Conservation (phyloP, 306 rosid species). For the Erythrophleum fordii region DNA sequence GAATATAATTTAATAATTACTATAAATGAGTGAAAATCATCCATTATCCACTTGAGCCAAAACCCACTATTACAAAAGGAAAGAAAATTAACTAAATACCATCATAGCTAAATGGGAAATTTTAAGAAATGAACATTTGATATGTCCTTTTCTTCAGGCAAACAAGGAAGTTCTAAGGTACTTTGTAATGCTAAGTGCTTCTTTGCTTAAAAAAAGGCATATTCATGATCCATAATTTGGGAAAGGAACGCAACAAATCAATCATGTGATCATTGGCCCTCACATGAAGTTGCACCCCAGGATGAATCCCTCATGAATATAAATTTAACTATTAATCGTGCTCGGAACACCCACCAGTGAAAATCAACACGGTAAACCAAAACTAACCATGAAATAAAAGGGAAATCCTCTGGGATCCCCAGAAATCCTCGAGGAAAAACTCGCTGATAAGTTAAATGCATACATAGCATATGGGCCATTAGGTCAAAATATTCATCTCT, state of each 20-base stretch:
- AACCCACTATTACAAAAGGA: neutral
- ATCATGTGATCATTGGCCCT: neutral
- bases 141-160: neutral
- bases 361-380: conserved; percentile 13
- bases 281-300: conserved; percentile 34
- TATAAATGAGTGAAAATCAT: neutral
- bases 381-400: conserved; percentile 12
- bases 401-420: conserved; percentile 40
- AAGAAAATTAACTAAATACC: neutral
- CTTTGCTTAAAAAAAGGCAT: neutral
- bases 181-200: neutral
- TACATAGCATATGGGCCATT: conserved; percentile 38
- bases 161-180: neutral
- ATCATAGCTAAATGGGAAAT: neutral
- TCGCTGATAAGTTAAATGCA: conserved; percentile 9
- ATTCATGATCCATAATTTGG: neutral
- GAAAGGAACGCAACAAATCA: neutral
- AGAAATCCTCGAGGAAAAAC: conserved; percentile 12
- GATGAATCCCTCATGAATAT: neutral
- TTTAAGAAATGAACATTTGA: neutral
- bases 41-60: neutral
- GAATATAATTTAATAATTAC: neutral
- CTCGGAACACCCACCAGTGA: neutral
- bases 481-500: conserved; percentile 40
- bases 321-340: neutral